A percentile compares a stretch with the other conserved stretches of the same genome.
These are phyloP conservation scores for Piper longum DNA, from an alignment of 164 flowering plant genomes.

Conservation along the genomic window DNA sequence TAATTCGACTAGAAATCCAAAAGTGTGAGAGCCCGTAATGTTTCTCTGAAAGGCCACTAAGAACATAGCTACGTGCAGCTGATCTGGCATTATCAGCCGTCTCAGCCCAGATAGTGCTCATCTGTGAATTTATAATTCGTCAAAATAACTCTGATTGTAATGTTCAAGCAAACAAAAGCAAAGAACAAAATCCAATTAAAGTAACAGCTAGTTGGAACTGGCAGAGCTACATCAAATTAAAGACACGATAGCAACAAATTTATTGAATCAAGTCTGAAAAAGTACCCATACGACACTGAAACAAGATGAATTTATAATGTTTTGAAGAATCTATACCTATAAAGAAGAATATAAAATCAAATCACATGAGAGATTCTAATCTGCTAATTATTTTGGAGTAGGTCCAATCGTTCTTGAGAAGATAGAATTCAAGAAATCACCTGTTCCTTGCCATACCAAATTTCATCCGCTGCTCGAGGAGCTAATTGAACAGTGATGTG, in stretches of 20 bases:
- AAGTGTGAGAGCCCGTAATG: conserved; percentile 63
- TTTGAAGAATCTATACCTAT: too few species aligned
- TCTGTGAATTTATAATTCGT: conserved; percentile 22
- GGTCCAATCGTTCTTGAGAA: too few species aligned
- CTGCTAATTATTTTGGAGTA: too few species aligned
- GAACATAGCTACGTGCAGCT: conserved; percentile 69
- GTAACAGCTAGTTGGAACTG: background rate
- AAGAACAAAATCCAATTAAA: background rate
- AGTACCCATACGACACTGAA: too few species aligned
- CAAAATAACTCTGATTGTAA: background rate
- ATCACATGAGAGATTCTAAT: too few species aligned
- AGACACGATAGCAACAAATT: too few species aligned
- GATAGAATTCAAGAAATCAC: conserved; percentile 17
- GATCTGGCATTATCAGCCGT: conserved; percentile 86
- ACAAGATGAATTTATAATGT: too few species aligned
- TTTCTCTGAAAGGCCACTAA: conserved; percentile 84
- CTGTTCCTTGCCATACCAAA: conserved; percentile 76
- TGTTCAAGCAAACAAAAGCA: background rate
- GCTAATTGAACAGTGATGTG: conserved; percentile 87
- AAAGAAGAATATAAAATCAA: too few species aligned
- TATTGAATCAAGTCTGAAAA: too few species aligned
- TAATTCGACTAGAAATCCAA: conserved; percentile 61
- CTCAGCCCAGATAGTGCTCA: conserved; percentile 96
- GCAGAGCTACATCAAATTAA: too few species aligned
- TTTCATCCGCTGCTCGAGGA: conserved; percentile 95